A percentile compares a stretch with the other conserved stretches of the same genome.
phyloP scores from a whole-genome alignment of 2,329 filamentous ascomycete genomes.

The Arthrobotrys musiformis region DNA sequence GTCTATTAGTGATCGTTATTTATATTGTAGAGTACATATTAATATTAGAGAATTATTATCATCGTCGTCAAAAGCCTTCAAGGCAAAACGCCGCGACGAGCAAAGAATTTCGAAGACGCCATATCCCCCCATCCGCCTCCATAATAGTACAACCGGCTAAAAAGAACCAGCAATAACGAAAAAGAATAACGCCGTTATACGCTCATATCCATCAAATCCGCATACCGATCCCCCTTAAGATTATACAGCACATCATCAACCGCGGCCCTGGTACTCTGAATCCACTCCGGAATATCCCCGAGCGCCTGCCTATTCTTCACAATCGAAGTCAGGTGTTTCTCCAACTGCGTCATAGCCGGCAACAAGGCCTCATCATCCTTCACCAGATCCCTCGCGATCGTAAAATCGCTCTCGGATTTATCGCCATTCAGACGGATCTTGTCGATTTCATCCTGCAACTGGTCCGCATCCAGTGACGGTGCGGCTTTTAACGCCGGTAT shows the following conservation, averaged over 20 bases:
- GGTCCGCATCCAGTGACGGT: constrained; percentile 45
- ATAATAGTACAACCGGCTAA: not conserved
- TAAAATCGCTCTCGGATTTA: constrained; percentile 41
- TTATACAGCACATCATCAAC: constrained; percentile 54
- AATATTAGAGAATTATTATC: not conserved
- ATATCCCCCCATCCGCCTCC: not conserved
- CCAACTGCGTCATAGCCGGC: constrained; percentile 47
- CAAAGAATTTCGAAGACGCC: constrained; percentile 20
- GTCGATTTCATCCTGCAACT: constrained; percentile 52
- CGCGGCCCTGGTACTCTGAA: constrained; percentile 46
- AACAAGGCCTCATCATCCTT: constrained; percentile 37
- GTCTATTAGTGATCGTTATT: constrained; percentile 20
- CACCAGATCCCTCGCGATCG: constrained; percentile 42
- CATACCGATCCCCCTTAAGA: constrained; percentile 46
- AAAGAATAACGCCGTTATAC: constrained; percentile 14
- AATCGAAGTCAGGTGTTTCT: constrained; percentile 51
- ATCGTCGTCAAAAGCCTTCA: not conserved
- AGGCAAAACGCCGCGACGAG: not conserved
- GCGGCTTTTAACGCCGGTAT: constrained; percentile 48
- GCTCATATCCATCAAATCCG: constrained; percentile 48
- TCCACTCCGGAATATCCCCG: constrained; percentile 48
- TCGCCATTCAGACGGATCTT: constrained; percentile 42
- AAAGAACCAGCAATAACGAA: not conserved
- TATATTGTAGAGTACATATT: constrained; percentile 18
- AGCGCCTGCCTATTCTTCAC: constrained; percentile 38